Base-by-base conservation (phyloP, 345 rosid species). In the Mallotus nudiflorus region DNA sequence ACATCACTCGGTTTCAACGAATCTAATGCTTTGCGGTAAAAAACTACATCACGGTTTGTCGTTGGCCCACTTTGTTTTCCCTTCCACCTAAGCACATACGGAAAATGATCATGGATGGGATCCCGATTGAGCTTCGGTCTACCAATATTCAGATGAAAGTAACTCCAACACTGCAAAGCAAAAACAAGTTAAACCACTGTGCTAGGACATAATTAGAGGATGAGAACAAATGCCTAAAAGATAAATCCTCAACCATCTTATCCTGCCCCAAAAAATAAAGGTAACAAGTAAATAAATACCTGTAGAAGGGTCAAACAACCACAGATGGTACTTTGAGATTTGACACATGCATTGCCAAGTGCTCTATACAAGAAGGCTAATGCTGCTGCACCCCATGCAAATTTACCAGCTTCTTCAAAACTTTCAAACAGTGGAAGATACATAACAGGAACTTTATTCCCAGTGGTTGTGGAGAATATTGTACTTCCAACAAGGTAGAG, bases 361-460 rank as follows among this genome's bases (percentile, higher is more conserved):
- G 98, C 98, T 55, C 98, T 88, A 49, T 93, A 93, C 73, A 93
- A 81, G 85, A 93, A 93, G 27, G 95, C 89, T 82, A 93, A 83
- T 29, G 96, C 91, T 22, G 97, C 97, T 25, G 98, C 96, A 48
- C 97, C 98, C 96, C 96, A 93, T 11, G 98, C 93, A 82, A 81
- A 93, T 22, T 72, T 85, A 53, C 96, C 98, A 63, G 96, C 86
- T 65, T 85, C 86, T 48, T 91, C 96, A 80, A 93, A 91, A 83
- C 85, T 80, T 48, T 82, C 88, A 79, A 91, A 91, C 75, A 93
- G 68, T 9, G 97, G 98, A 66, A 93, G 94, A 82, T 93, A 93
- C 98, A 93, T 91, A 29, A 93, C 98, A 19, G 98, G 98, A 35
- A 93, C 98, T 77, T 93, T 93, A 80, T 93, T 93, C 67, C 98